Percentiles rank a stretch among this genome's conserved stretches.
phyloP scores from a whole-genome alignment of 495 filamentous ascomycete species.

The Polyplosphaeria fusca region DNA sequence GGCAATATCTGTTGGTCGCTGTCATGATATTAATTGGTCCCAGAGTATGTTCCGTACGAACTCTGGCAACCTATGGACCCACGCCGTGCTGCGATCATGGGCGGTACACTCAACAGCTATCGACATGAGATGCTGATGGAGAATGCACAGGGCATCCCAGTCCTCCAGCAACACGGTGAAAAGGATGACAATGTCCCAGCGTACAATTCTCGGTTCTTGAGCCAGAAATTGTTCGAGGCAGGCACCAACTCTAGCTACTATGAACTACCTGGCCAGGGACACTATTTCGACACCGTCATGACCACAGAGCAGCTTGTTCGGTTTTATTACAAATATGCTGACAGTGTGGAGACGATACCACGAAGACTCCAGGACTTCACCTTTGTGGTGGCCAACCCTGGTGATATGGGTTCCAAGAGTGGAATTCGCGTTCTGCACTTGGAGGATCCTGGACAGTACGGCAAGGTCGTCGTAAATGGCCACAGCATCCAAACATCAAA shows the following conservation, averaged over 20 bases:
- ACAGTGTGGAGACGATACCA: constrained; percentile 3
- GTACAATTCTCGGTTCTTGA: constrained; percentile 56
- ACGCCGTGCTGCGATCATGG: constrained; percentile 44
- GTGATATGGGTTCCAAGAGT: constrained; percentile 50
- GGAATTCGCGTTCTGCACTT: constrained; percentile 51
- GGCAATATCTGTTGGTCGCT: too few species aligned
- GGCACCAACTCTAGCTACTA: constrained; percentile 46
- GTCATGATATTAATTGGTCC: background rate
- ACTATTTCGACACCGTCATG: constrained; percentile 54
- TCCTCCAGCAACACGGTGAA: constrained; percentile 56
- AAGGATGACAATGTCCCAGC: constrained; percentile 58
- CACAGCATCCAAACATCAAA: constrained; percentile 31
- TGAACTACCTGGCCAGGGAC: constrained; percentile 50
- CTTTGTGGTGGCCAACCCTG: constrained; percentile 50
- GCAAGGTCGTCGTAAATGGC: constrained; percentile 25
- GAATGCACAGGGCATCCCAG: constrained; percentile 54
- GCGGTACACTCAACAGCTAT: constrained; percentile 50
- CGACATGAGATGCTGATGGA: constrained; percentile 53
- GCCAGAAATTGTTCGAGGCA: constrained; percentile 46
- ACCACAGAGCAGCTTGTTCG: constrained; percentile 40
- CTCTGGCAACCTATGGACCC: constrained; percentile 56
- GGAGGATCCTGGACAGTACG: constrained; percentile 45
- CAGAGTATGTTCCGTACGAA: constrained; percentile 59
- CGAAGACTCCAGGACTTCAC: constrained; percentile 42
- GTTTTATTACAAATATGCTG: constrained; percentile 45